Conservation (phyloP, 768 basidiomycete species). For the Lentinula raphanica region DNA sequence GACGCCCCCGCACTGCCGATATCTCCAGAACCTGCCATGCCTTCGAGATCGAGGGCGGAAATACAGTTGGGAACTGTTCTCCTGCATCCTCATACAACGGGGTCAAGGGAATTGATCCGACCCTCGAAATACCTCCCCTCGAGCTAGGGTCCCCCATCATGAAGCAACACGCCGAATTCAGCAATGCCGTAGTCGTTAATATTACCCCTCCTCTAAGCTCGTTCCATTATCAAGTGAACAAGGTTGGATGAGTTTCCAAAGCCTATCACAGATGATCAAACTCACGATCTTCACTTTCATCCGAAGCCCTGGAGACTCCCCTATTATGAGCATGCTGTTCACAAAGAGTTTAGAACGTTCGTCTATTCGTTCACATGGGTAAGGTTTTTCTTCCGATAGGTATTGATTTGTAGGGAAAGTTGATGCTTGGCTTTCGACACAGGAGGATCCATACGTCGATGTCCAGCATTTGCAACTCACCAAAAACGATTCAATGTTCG, state of each 20-base stretch:
- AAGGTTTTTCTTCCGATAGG: slow-evolving; percentile 2
- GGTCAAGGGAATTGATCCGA: slow-evolving; percentile 28
- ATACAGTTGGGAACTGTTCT: slow-evolving; percentile 47
- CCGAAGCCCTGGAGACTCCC: slow-evolving; percentile 60
- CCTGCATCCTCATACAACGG: slow-evolving; percentile 26
- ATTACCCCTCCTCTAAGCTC: slow-evolving; percentile 52
- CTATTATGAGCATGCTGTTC: slow-evolving; percentile 63
- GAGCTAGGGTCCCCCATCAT: slow-evolving; percentile 36
- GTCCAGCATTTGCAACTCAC: slow-evolving; percentile 57
- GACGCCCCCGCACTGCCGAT: slow-evolving; percentile 58
- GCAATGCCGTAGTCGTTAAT: slow-evolving; percentile 36
- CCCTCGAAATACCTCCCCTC: slow-evolving; percentile 26
- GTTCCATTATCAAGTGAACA: slow-evolving; percentile 57
- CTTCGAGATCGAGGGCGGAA: slow-evolving; percentile 62
- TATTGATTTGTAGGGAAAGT: not conserved
- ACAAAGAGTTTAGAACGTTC: slow-evolving; percentile 61
- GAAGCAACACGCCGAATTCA: slow-evolving; percentile 14
- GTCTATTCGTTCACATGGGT: slow-evolving; percentile 65
- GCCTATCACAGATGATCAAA: not conserved
- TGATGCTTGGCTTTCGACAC: not conserved
- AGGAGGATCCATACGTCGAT: slow-evolving; percentile 75
- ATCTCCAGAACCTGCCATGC: slow-evolving; percentile 50
- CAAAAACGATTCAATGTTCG: slow-evolving; percentile 59
- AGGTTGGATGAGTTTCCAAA: slow-evolving; percentile 24
- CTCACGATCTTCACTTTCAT: slow-evolving; percentile 9